phyloP scores from a whole-genome alignment of 495 filamentous ascomycete species.

The Talaromyces nanjingensis region DNA sequence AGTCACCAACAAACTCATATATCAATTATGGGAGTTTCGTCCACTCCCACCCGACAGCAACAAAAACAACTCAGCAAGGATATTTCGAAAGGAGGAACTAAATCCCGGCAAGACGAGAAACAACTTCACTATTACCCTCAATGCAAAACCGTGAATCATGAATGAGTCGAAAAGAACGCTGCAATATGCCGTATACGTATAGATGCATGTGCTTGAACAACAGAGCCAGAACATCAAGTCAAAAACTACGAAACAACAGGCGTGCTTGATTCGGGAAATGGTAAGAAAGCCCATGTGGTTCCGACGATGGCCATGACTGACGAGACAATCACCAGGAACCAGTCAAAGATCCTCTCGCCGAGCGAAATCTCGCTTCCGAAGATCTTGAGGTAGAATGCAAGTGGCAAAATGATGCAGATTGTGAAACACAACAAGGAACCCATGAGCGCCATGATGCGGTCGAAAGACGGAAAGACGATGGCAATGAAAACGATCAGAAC shows the following conservation, averaged over 20 bases:
- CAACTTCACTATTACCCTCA: conserved; percentile 77
- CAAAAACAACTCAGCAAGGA: conserved; percentile 36
- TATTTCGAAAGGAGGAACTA: conserved; percentile 57
- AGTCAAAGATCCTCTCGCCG: conserved; percentile 59
- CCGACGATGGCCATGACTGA: conserved; percentile 64
- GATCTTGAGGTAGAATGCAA: conserved; percentile 88
- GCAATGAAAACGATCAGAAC: conserved; percentile 59
- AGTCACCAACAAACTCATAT: conserved; percentile 74
- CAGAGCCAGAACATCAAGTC: neutral
- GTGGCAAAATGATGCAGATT: conserved; percentile 85
- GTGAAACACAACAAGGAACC: conserved; percentile 88
- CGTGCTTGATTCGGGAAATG: conserved; percentile 28
- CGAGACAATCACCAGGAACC: conserved; percentile 62
- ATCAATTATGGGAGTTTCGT: conserved; percentile 68
- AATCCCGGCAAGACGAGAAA: conserved; percentile 69
- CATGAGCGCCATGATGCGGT: conserved; percentile 90
- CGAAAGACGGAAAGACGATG: conserved; percentile 81
- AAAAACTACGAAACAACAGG: neutral
- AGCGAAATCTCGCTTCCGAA: conserved; percentile 72
- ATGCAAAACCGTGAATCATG: conserved; percentile 11
- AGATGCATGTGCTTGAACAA: conserved; percentile 8
- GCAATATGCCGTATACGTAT: neutral
- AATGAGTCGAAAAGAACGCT: conserved; percentile 1
- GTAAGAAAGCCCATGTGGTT: conserved; percentile 83
- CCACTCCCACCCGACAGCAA: conserved; percentile 10